These are phyloP conservation scores for Agroathelia rolfsii DNA, from an alignment of 1,284 basidiomycete genomes.

Conservation along the genomic window DNA sequence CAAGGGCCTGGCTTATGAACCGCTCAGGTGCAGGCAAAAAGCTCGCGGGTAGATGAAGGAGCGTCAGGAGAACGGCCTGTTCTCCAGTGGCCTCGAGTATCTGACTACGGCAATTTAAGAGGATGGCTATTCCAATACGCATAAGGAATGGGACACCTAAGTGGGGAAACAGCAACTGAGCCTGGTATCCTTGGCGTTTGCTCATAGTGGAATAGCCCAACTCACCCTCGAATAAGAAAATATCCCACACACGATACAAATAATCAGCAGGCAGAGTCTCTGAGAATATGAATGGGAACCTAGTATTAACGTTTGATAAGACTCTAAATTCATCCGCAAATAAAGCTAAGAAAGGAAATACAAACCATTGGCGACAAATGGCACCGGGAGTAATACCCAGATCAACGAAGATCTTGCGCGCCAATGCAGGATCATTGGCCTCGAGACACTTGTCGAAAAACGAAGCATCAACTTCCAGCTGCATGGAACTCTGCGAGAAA, in stretches of 20 bases:
- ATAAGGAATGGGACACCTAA: conserved; percentile 74
- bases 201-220: background rate
- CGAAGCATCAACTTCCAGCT: conserved; percentile 73
- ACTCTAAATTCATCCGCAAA: background rate
- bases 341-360: conserved; percentile 4
- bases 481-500: conserved; percentile 60
- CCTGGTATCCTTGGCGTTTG: background rate
- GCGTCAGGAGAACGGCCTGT: conserved; percentile 37
- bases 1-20: conserved; percentile 51
- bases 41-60: conserved; percentile 41
- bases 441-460: conserved; percentile 73
- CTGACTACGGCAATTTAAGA: conserved; percentile 53
- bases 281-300: conserved; percentile 69
- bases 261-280: conserved; percentile 71
- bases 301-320: conserved; percentile 22
- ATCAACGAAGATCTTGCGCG: conserved; percentile 60
- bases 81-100: conserved; percentile 42
- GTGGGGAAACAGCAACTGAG: conserved; percentile 6
- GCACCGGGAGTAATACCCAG: conserved; percentile 45
- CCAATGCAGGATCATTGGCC: conserved; percentile 50
- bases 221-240: conserved; percentile 79
- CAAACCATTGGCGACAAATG: conserved; percentile 57
- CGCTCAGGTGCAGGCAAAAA: conserved; percentile 47
- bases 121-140: conserved; percentile 68
- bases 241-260: conserved; percentile 76